Evolutionary conservation across 202 grass and related monocot species (phyloP), one percentile per base, ranked within the genome.

Genomic region (Thinopyrum obtusiflorum): DNA sequence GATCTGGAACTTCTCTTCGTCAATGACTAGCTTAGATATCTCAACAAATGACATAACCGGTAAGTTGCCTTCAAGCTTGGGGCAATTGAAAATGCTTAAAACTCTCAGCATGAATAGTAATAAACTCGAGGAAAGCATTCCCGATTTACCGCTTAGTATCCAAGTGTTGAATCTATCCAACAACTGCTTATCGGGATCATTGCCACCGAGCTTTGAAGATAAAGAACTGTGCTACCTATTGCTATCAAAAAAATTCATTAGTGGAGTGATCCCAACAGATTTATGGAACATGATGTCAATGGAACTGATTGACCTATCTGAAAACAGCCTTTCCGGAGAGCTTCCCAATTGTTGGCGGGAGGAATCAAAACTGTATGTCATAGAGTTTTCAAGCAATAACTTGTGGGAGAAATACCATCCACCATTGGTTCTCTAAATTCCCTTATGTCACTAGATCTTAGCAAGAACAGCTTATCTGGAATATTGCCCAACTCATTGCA

Each of bases 1-100:
- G 92, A 80, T 87, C 49, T 94, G 92, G 89, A 91, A 29, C 18
- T 87, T 87, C 23, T 82, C 69, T 63, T 61, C 7, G 2, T 53
- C 92, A 13, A 26, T 82, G 27, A 32, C 3, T 31, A 44, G 26
- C 33, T 21, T 91, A 25, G 5, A 91, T 79, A 9, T 91, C 1
- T 86, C 89, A 5, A 2, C n/a, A 1, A 94, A 94, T 42, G 65
- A 24, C 1, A 79, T 94, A 57, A 82, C 14, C 39, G 87, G 92
- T 15, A 31, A 28, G 0, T 27, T 91, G 23, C 84, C 92, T 2
- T 2, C 61, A 49, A 80, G 42, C 7, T 74, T 93, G 28, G 70
- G n/a, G 37, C n/a, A 47, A 47, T 0, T 4, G 4, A 63, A 47
- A 36, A 57, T 21, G 53, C 12, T 90, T 1, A 1, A 4, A n/a